These are phyloP conservation scores for Ustilaginoidea virens DNA, from an alignment of 2,329 filamentous ascomycete species.

Conservation along the genomic window DNA sequence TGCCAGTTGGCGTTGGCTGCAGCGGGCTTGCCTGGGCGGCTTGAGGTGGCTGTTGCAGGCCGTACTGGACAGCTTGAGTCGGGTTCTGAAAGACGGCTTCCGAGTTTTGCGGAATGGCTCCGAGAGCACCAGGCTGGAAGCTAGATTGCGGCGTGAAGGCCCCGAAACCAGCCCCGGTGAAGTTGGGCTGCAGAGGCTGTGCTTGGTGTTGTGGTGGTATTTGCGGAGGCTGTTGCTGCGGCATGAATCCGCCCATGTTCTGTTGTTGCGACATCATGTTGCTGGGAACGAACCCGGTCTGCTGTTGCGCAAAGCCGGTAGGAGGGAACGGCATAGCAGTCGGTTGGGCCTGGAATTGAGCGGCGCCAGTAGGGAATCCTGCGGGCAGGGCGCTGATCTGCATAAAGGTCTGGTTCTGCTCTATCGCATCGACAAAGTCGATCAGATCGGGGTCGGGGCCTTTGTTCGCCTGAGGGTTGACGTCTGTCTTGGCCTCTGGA, in stretches of 20 bases:
- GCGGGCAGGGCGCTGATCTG: conserved; percentile 24
- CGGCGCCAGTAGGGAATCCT: conserved; percentile 17
- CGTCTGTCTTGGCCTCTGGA: conserved; percentile 15
- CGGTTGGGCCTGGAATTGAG: conserved; percentile 23
- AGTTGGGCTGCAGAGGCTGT: conserved; percentile 26
- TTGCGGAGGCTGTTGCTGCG: conserved; percentile 17
- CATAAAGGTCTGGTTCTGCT: conserved; percentile 69
- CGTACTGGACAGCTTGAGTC: conserved; percentile 10
- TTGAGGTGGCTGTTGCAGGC: conserved; percentile 11
- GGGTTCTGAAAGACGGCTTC: conserved; percentile 31
- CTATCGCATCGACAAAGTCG: conserved; percentile 89
- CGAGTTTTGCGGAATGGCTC: conserved; percentile 43
- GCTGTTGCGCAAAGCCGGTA: conserved; percentile 11
- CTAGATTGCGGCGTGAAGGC: conserved; percentile 56
- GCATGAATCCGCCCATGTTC: conserved; percentile 9
- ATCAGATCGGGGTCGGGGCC: conserved; percentile 66
- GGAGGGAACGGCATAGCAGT: conserved; percentile 16
- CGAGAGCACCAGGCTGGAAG: conserved; percentile 37
- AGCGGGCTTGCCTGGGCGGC: conserved; percentile 25
- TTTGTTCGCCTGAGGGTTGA: conserved; percentile 37
- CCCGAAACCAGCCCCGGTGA: conserved; percentile 66
- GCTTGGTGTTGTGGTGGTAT: conserved; percentile 13
- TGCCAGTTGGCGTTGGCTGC: conserved; percentile 30
- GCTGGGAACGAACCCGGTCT: conserved; percentile 13
- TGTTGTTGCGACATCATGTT: conserved; percentile 18